A percentile compares a stretch with the other conserved stretches of the same genome.
phyloP scores from a whole-genome alignment of 257 asterid species.

The Nicotiana noctiflora region DNA sequence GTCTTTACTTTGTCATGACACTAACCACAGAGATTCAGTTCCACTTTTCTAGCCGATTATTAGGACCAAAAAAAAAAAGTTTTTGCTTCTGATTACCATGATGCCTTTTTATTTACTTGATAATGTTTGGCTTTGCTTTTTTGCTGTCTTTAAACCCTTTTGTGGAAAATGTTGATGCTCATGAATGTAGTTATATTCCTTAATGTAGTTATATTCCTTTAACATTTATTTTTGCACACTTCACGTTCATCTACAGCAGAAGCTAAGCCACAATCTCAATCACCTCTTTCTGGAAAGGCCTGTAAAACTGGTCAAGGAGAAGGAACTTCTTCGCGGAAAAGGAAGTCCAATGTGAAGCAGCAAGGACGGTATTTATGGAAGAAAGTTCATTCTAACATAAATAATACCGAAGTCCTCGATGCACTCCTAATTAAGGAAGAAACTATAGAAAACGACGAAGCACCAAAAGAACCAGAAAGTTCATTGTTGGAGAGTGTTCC shows the following conservation, averaged over 20 bases:
- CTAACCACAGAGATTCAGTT: neutral
- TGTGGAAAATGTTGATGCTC: constrained; percentile 2
- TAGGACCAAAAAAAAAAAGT: neutral
- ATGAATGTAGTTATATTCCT: neutral
- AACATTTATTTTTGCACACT: neutral
- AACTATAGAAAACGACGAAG: neutral
- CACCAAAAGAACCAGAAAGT: neutral
- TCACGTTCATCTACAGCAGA: neutral
- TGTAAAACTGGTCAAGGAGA: neutral
- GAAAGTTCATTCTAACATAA: neutral
- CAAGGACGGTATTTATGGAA: neutral
- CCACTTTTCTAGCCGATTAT: neutral
- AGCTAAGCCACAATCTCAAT: neutral
- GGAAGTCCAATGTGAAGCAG: neutral
- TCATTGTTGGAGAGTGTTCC: neutral
- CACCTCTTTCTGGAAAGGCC: neutral
- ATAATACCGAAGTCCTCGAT: neutral
- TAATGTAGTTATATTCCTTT: neutral
- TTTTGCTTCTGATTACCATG: neutral
- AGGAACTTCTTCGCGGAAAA: constrained; percentile 7
- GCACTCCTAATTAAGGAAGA: constrained; percentile 1
- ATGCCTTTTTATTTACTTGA: neutral
- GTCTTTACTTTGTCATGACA: constrained; percentile 4
- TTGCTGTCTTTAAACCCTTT: neutral
- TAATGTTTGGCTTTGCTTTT: neutral